A percentile compares a stretch with the other conserved stretches of the same genome.
phyloP scores from a whole-genome alignment of 352 stramenopile species.

The Phytopythium montanum region DNA sequence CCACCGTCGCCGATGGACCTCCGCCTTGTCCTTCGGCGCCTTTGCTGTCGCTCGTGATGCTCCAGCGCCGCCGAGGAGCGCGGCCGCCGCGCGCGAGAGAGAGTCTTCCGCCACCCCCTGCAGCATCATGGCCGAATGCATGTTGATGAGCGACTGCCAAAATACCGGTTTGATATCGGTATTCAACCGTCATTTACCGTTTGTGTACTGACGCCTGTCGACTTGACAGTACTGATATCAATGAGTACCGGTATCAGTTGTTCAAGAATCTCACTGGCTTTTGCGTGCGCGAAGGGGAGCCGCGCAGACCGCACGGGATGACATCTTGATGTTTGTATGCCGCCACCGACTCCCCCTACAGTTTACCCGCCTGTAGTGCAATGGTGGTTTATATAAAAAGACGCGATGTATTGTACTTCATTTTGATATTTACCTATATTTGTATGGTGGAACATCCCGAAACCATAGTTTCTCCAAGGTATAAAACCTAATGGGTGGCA shows the following conservation, averaged over 20 bases:
- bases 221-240: conserved; percentile 2
- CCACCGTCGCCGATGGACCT: neutral
- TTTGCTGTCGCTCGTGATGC: conserved; percentile 8
- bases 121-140: neutral
- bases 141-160: too few relatives aligned
- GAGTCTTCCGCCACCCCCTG: conserved; percentile 10
- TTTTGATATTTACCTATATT: too few relatives aligned
- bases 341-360: neutral
- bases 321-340: neutral
- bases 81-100: conserved; percentile 10
- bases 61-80: conserved; percentile 17
- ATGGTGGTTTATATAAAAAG: too few relatives aligned
- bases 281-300: neutral
- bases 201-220: neutral
- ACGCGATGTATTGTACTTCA: too few relatives aligned
- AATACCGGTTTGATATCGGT: too few relatives aligned
- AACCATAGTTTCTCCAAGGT: too few relatives aligned
- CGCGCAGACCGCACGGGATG: too few relatives aligned
- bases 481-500: too few relatives aligned
- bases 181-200: neutral
- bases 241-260: conserved; percentile 4
- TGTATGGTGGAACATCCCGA: too few relatives aligned
- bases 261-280: neutral
- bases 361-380: too few relatives aligned
- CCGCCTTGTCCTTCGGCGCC: too few relatives aligned